Evolutionary conservation across 2,329 filamentous ascomycete species (phyloP).

Genomic region (Cladosporium sp.): DNA sequence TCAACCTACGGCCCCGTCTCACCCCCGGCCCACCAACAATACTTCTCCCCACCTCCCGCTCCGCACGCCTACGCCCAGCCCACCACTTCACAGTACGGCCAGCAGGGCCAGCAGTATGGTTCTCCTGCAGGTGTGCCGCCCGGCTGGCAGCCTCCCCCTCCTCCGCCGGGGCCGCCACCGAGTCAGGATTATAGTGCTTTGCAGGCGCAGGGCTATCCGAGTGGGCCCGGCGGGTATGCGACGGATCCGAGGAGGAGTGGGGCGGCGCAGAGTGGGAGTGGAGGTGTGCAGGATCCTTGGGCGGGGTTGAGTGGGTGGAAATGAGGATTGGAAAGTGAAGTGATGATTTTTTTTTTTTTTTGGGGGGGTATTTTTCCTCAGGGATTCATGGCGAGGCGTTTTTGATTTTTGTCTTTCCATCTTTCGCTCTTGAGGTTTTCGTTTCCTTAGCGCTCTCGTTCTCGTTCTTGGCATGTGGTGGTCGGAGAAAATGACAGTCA

Average conservation of each 20-base stretch:
- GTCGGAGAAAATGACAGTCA: too few relatives aligned
- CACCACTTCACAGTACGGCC: conserved; percentile 55
- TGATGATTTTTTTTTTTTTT: too few relatives aligned
- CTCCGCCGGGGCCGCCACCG: conserved; percentile 61
- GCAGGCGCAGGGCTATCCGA: conserved; percentile 35
- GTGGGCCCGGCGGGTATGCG: conserved; percentile 54
- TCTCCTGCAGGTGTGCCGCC: conserved; percentile 45
- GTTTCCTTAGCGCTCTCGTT: too few relatives aligned
- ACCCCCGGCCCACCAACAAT: conserved; percentile 56
- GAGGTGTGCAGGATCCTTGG: conserved; percentile 58
- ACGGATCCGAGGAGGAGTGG: conserved; percentile 42
- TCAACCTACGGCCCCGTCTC: conserved; percentile 43
- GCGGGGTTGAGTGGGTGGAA: conserved; percentile 68
- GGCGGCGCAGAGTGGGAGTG: conserved; percentile 32
- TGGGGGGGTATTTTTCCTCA: not conserved
- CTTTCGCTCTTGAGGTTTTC: too few relatives aligned
- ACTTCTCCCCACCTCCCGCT: conserved; percentile 46
- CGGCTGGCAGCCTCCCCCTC: conserved; percentile 64
- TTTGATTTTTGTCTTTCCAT: too few relatives aligned
- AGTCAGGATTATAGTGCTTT: conserved; percentile 49
- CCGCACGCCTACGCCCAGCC: conserved; percentile 38
- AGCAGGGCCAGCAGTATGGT: conserved; percentile 39
- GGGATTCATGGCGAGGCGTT: too few relatives aligned
- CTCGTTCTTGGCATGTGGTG: too few relatives aligned
- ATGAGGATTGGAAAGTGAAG: conserved; percentile 30